Percentiles rank a stretch among this genome's conserved stretches.
These are phyloP conservation scores for Torulaspora indica DNA, from an alignment of 805 yeast genomes.

Conservation along the genomic window DNA sequence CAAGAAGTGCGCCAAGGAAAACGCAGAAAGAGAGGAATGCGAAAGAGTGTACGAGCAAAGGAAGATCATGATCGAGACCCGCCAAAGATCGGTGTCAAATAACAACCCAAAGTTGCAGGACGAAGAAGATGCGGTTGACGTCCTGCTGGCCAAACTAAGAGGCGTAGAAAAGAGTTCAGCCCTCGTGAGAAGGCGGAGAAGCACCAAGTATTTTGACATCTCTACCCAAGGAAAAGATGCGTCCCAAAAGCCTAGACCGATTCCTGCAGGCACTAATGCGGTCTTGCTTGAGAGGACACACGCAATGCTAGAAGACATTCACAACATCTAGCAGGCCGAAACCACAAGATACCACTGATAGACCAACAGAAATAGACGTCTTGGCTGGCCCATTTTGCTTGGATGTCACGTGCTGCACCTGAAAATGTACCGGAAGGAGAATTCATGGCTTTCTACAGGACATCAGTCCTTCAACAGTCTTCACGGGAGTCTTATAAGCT, in stretches of 20 bases:
- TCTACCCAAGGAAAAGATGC: slow-evolving; percentile 1
- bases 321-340: slow-evolving; percentile 19
- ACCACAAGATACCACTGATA: not conserved
- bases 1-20: slow-evolving; percentile 61
- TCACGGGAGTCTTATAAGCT: not conserved
- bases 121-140: slow-evolving; percentile 27
- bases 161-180: slow-evolving; percentile 20
- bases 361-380: not conserved
- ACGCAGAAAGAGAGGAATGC: slow-evolving; percentile 64
- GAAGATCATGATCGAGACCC: slow-evolving; percentile 43
- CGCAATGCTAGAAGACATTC: slow-evolving; percentile 28
- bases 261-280: slow-evolving; percentile 7
- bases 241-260: slow-evolving; percentile 1
- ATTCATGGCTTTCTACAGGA: not conserved
- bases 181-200: slow-evolving; percentile 21
- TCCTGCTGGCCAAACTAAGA: slow-evolving; percentile 26
- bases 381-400: not conserved
- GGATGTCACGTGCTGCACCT: not conserved
- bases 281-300: slow-evolving; percentile 28
- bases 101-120: slow-evolving; percentile 6
- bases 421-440: not conserved
- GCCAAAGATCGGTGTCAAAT: slow-evolving; percentile 3
- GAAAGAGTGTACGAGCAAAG: slow-evolving; percentile 59
- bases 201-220: slow-evolving; percentile 12
- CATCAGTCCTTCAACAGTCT: not conserved